Conservation (phyloP, 1,139 yeast species). For the Suhomyces choctaworum region DNA sequence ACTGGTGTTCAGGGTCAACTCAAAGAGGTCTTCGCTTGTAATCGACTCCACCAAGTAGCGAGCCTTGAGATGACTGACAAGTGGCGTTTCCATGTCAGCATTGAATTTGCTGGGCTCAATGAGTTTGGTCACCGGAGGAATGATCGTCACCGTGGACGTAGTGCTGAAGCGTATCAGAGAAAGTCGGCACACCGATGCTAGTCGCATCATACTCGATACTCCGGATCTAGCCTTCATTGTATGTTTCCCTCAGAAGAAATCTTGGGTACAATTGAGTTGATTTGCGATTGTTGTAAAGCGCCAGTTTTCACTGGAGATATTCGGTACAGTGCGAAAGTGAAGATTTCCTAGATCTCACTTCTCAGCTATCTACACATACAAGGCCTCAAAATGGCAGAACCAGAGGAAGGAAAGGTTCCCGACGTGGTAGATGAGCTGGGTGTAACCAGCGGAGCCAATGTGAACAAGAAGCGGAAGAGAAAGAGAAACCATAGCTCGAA, state of each 20-base stretch:
- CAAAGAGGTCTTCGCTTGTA: constrained; percentile 48
- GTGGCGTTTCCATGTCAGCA: constrained; percentile 38
- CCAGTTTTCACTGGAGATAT: too few species aligned
- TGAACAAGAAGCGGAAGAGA: constrained; percentile 21
- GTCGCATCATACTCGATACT: too few species aligned
- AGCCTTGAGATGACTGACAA: constrained; percentile 46
- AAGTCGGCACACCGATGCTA: background rate
- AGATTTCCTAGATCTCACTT: too few species aligned
- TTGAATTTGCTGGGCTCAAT: constrained; percentile 25
- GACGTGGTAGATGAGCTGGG: constrained; percentile 1
- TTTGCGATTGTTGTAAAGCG: too few species aligned
- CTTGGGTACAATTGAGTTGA: too few species aligned
- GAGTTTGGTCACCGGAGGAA: constrained; percentile 38
- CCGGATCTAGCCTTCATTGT: too few species aligned
- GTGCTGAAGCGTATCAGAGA: constrained; percentile 3
- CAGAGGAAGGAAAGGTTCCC: constrained; percentile 1
- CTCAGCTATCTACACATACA: too few species aligned
- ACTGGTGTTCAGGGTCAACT: constrained; percentile 32
- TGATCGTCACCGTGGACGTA: constrained; percentile 30
- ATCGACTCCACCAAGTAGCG: constrained; percentile 51
- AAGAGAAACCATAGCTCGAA: constrained; percentile 15
- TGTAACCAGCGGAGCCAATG: background rate
- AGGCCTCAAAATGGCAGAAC: constrained; percentile 3
- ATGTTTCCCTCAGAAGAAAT: too few species aligned
- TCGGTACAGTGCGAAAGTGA: too few species aligned